phyloP scores from a whole-genome alignment of 768 basidiomycete genomes.

The Basidioascus undulatus region DNA sequence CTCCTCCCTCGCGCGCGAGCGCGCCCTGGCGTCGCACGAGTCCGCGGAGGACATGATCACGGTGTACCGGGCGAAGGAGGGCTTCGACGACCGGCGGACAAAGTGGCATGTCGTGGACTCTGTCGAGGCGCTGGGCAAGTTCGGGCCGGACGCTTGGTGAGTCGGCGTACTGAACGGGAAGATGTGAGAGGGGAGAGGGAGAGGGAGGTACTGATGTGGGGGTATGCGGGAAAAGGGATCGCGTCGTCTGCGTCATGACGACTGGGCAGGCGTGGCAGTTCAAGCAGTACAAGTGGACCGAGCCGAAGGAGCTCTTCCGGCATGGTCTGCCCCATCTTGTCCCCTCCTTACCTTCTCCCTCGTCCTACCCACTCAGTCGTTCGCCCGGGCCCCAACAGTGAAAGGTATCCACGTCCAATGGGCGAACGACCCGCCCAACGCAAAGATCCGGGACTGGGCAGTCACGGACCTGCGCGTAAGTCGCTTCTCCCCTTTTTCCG shows the following conservation, averaged over 20 bases:
- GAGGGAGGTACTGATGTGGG: neutral
- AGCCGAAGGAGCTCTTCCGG: constrained; percentile 75
- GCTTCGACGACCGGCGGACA: too few species aligned
- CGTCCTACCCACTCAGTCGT: neutral
- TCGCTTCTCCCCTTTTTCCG: neutral
- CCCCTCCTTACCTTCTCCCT: constrained; percentile 6
- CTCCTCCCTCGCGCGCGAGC: too few species aligned
- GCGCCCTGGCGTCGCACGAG: too few species aligned
- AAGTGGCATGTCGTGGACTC: constrained; percentile 72
- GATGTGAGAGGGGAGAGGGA: neutral
- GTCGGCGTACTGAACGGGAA: too few species aligned
- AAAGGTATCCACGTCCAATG: constrained; percentile 91
- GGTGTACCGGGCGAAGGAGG: too few species aligned
- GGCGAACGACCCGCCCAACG: constrained; percentile 71
- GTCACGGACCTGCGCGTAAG: constrained; percentile 75
- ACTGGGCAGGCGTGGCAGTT: constrained; percentile 99
- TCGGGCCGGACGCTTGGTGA: constrained; percentile 54
- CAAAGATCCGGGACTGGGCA: constrained; percentile 86
- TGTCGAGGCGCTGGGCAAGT: constrained; percentile 74
- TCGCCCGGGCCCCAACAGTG: constrained; percentile 26
- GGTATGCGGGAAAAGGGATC: constrained; percentile 26
- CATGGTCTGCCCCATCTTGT: constrained; percentile 33
- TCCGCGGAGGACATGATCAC: too few species aligned
- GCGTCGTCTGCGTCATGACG: constrained; percentile 92
- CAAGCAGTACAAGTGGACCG: constrained; percentile 84